Percentiles rank a stretch among this genome's conserved stretches.
Conservation (phyloP, 1,139 yeast species). For the Debaryomyces udenii region DNA sequence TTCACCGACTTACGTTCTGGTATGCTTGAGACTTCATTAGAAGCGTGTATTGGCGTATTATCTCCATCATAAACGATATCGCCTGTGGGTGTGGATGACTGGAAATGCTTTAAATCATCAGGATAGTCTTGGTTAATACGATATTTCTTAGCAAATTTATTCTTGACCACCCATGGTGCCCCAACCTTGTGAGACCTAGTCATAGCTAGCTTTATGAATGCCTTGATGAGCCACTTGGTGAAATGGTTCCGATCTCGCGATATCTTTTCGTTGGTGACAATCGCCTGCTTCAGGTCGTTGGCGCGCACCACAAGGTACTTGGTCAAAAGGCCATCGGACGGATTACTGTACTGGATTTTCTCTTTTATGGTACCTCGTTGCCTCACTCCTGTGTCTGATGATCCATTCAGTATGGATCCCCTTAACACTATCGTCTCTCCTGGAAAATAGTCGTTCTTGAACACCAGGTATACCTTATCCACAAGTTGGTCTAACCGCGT, state of each 20-base stretch:
- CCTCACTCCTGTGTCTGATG: constrained; percentile 22
- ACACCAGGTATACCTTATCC: constrained; percentile 75
- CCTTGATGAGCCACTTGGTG: constrained; percentile 87
- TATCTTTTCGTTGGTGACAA: constrained; percentile 73
- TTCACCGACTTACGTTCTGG: constrained; percentile 12
- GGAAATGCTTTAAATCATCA: constrained; percentile 48
- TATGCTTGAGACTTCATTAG: background rate
- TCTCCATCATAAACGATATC: constrained; percentile 25
- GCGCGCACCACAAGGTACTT: constrained; percentile 65
- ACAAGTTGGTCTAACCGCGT: constrained; percentile 85
- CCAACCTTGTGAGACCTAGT: constrained; percentile 83
- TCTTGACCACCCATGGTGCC: constrained; percentile 96
- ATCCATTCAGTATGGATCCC: constrained; percentile 23
- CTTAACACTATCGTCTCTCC: constrained; percentile 81
- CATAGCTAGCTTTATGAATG: constrained; percentile 84
- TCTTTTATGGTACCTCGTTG: constrained; percentile 47
- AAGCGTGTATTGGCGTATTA: constrained; percentile 6
- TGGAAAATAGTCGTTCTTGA: constrained; percentile 85
- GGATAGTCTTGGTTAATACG: constrained; percentile 64
- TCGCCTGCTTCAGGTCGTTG: constrained; percentile 59
- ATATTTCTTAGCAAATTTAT: constrained; percentile 64
- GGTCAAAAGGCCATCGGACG: constrained; percentile 57
- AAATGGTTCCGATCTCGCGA: constrained; percentile 83
- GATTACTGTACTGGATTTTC: constrained; percentile 54
- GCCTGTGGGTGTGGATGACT: constrained; percentile 43